A percentile compares a stretch with the other conserved stretches of the same genome.
Conservation (phyloP, 768 basidiomycete species). For the Pisolithus tinctorius region DNA sequence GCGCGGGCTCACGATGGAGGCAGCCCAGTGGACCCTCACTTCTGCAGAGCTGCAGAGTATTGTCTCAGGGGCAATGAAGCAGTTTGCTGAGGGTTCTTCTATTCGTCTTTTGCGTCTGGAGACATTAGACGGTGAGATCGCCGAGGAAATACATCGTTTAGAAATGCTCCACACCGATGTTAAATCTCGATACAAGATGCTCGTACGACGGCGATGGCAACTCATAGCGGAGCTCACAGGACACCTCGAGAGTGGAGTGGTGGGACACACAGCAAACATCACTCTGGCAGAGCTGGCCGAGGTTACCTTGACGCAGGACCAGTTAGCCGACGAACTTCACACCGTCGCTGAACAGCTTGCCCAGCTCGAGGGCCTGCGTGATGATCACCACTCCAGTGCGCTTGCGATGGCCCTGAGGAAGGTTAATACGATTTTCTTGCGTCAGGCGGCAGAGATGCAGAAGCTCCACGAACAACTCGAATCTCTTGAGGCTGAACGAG, state of each 20-base stretch:
- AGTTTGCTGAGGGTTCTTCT: constrained; percentile 62
- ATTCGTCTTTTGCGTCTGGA: constrained; percentile 66
- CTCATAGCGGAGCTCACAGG: constrained; percentile 45
- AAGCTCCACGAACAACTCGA: constrained; percentile 45
- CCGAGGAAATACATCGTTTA: constrained; percentile 53
- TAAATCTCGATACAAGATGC: constrained; percentile 54
- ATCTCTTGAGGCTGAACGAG: constrained; percentile 56
- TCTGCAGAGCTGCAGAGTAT: constrained; percentile 65
- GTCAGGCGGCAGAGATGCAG: constrained; percentile 55
- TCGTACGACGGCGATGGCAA: constrained; percentile 45
- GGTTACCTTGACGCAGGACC: constrained; percentile 47
- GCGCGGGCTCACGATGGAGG: constrained; percentile 73
- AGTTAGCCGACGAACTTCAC: constrained; percentile 61
- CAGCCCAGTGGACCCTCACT: constrained; percentile 81
- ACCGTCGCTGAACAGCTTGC: constrained; percentile 54
- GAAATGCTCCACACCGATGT: constrained; percentile 54
- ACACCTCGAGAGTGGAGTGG: constrained; percentile 36
- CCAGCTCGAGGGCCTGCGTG: constrained; percentile 55
- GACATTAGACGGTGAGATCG: constrained; percentile 56
- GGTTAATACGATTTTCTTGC: constrained; percentile 64
- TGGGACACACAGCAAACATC: constrained; percentile 30
- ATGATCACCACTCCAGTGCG: constrained; percentile 67
- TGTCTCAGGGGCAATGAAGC: constrained; percentile 67
- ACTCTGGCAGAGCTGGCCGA: constrained; percentile 60
- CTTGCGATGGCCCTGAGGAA: constrained; percentile 78